Percentiles rank a stretch among this genome's conserved stretches.
These are phyloP conservation scores for Fraxinus angustifolia DNA, from an alignment of 305 asterid genomes.

Conservation along the genomic window DNA sequence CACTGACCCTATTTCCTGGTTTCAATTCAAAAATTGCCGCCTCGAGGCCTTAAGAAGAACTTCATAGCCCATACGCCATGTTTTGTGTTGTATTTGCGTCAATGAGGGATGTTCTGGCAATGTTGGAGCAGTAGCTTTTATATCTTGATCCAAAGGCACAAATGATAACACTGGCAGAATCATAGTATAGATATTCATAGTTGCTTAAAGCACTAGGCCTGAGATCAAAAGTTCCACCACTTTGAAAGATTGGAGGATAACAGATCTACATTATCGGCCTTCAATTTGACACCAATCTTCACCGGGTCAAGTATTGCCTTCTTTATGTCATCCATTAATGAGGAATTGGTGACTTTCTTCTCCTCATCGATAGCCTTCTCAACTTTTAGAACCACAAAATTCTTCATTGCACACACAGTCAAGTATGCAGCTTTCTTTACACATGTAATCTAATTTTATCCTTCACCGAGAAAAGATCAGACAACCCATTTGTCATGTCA, in stretches of 20 bases:
- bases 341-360: slow-evolving; percentile 55
- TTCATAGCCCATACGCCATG: slow-evolving; percentile 24
- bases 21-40: background rate
- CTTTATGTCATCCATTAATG: slow-evolving; percentile 67
- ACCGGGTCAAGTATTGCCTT: slow-evolving; percentile 61
- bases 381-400: slow-evolving; percentile 66
- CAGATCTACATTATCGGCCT: slow-evolving; percentile 75
- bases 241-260: slow-evolving; percentile 75
- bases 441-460: slow-evolving; percentile 47
- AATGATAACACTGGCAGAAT: slow-evolving; percentile 56
- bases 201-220: slow-evolving; percentile 70
- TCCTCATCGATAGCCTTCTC: slow-evolving; percentile 67
- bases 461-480: slow-evolving; percentile 62
- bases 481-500: slow-evolving; percentile 59
- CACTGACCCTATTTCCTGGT: background rate
- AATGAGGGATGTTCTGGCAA: slow-evolving; percentile 67
- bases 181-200: slow-evolving; percentile 55
- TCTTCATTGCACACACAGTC: slow-evolving; percentile 60
- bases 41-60: background rate
- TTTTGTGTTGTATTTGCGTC: slow-evolving; percentile 52
- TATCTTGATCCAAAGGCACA: slow-evolving; percentile 79
- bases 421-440: slow-evolving; percentile 69
- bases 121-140: slow-evolving; percentile 69
- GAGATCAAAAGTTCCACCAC: slow-evolving; percentile 72
- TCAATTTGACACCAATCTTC: slow-evolving; percentile 58